Evolutionary conservation across 805 yeast species (phyloP), one percentile per base, ranked within the genome.

Genomic region (Zygotorulaspora danielsina): DNA sequence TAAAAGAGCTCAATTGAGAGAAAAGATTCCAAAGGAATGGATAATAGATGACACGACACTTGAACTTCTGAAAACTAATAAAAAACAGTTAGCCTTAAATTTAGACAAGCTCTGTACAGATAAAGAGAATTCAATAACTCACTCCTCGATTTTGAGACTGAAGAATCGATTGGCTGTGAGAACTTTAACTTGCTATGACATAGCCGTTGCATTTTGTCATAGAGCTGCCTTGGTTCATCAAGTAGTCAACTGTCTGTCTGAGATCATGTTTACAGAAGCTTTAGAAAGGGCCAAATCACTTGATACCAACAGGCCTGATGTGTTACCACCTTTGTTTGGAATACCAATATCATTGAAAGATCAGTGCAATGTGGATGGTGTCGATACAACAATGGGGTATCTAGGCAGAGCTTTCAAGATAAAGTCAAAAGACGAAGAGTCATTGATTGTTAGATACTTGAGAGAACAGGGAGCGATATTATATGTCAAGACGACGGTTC

Each of bases 311-410:
- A 59, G 70, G 29, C 81, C 79, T 11, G 67, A 72, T 45, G 58
- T 70, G 2, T 53, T 74, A 24, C 85, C 85, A 19, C 80, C 83
- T 2, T 67, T 80, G 33, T 85, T 80, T 49, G 87, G 87, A 2
- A 60, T 80, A 20, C 87, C 86, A 2, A 63, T 79, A 21, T 76
- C 83, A 0, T 64, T 79, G 38, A 79, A 79, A 45, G 81, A 57
- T 40, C 61, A 55, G 39, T 44, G 51, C 35, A 53, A 55, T 29
- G 40, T 54, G 9, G 50, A 44, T 24, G 52, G 51, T 6, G 31
- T 51, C 2, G 59, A 53, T 20, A 46, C 57, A 2, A 47, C 55
- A 1, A 34, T 54, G 27, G 59, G 59, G 5, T 54, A 50, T 32
- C 39, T 54, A 10, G 29, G 38, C 4, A 35, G 48, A 13, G 46